These are phyloP conservation scores for Prunus padus DNA, from an alignment of 306 rosid species.

Conservation along the genomic window DNA sequence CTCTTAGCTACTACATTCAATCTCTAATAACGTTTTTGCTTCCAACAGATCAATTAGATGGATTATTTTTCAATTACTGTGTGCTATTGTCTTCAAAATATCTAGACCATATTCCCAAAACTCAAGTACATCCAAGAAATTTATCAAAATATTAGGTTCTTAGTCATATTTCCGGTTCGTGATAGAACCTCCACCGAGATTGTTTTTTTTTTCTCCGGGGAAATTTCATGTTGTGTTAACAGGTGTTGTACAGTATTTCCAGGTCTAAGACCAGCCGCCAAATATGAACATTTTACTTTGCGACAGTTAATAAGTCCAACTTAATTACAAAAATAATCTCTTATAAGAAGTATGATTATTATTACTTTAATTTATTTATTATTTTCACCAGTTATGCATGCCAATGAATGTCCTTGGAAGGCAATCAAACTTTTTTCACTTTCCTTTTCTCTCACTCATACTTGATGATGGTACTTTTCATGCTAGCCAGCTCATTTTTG, in stretches of 20 bases:
- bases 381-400: slow-evolving; percentile 16
- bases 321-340: too few species aligned
- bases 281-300: background rate
- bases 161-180: too few species aligned
- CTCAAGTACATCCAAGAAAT: background rate
- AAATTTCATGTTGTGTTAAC: too few species aligned
- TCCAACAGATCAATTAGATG: background rate
- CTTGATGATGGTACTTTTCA: slow-evolving; percentile 19
- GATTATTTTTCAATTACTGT: background rate
- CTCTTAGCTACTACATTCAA: too few species aligned
- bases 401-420: slow-evolving; percentile 25
- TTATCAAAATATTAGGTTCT: background rate
- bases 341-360: too few species aligned
- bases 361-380: background rate
- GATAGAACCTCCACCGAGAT: too few species aligned
- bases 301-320: background rate
- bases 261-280: background rate
- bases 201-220: too few species aligned
- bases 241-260: too few species aligned
- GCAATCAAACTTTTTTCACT: slow-evolving; percentile 29
- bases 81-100: background rate
- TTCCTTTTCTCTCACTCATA: slow-evolving; percentile 31
- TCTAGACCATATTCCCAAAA: background rate
- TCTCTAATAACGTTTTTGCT: too few species aligned
- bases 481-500: slow-evolving; percentile 16